phyloP scores from a whole-genome alignment of 2,329 filamentous ascomycete genomes.

The Ceratocystis papillata region DNA sequence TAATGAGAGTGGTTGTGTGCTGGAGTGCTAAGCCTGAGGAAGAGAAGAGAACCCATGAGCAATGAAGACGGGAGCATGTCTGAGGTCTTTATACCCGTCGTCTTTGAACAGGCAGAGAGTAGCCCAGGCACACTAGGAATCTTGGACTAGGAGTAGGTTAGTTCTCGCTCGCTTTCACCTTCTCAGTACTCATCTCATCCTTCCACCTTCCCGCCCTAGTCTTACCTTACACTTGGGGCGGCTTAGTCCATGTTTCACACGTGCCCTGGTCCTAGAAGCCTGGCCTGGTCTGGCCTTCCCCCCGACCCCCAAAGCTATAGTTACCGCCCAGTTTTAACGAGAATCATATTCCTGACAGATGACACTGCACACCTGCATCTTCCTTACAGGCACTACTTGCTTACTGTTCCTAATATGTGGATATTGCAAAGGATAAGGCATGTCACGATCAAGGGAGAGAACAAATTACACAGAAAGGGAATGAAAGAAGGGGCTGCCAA shows the following conservation, averaged over 20 bases:
- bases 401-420: background rate
- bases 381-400: background rate
- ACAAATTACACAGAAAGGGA: background rate
- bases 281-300: background rate
- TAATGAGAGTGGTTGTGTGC: constrained; percentile 10
- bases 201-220: background rate
- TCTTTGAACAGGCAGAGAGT: background rate
- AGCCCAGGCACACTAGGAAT: background rate
- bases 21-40: constrained; percentile 20
- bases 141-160: background rate
- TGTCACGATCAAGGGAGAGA: background rate
- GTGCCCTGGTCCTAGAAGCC: constrained; percentile 5
- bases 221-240: background rate
- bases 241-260: background rate
- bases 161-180: background rate
- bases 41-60: background rate
- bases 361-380: background rate
- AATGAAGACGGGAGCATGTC: background rate
- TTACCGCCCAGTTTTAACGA: background rate
- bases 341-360: background rate
- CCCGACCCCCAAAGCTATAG: background rate
- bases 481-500: background rate
- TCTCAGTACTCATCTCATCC: constrained; percentile 1
- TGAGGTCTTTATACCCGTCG: constrained; percentile 2
- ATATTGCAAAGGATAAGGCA: background rate